Base-by-base conservation (phyloP, 192 early-diverging fungal species). In the Entomortierella lignicola region DNA sequence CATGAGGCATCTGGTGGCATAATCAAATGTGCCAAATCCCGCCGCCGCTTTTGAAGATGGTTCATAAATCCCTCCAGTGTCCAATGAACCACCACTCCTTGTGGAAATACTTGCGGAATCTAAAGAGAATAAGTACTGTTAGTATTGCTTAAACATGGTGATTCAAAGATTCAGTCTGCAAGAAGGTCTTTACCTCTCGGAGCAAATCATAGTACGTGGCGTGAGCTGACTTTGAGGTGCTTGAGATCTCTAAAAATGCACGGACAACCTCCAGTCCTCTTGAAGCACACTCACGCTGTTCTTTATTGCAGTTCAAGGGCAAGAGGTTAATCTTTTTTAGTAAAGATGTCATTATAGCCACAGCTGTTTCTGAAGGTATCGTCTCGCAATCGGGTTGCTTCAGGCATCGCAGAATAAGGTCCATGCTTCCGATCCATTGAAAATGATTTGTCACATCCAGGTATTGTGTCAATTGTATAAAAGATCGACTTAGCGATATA, bases 1-100 rank as follows among this genome's bases (percentile, higher is more conserved):
- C 92, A 93, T 7, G 91, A 91, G 3, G 90, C 90, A 73, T 93
- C 92, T 32, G 88, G 88, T 25, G 88, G 86, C 81, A 89, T 89
- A 71, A 86, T 83, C 31, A 89, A 71, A 21, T 82, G 81, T 1
- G 84, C 80, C 23, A 89, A 63, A 48, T 83, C 69, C 11, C 80
- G 75, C 29, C 88, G 69, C 39, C 88, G 84, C 60, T 73, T 81
- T n/a, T 83, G 83, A 21, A 89, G 61, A n/a, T 86, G 81, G 27
- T 84, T 85, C 37, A 88, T 77, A 64, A 89, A 86, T 34, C 75
- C 66, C 39, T 89, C 88, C 79, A 89, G 81, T 15, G 88, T 83
- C 88, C 88, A 89, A 71, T 89, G 88, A 55, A 89, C 70, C 1
- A 82, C 74, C 8, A 86, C 70, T 44, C 84, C 86, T 8, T 75